These are phyloP conservation scores for Martiniozyma abietophila DNA, from an alignment of 805 yeast genomes.

Conservation along the genomic window DNA sequence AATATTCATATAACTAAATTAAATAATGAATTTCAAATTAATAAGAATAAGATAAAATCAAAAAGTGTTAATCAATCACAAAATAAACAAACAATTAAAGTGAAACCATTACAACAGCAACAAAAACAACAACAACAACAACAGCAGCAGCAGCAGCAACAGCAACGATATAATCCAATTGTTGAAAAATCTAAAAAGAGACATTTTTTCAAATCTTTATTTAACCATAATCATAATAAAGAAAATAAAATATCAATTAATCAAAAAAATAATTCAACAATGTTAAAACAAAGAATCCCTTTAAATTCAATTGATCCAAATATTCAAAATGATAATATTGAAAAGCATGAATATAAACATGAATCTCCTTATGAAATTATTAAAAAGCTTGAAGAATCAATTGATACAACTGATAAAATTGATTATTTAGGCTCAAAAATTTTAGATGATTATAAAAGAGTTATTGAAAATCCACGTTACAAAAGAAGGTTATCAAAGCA, in stretches of 20 bases:
- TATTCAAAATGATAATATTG: too few species aligned
- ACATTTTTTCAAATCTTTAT: constrained; percentile 8
- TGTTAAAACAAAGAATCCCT: too few species aligned
- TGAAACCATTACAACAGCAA: too few species aligned
- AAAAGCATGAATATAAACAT: constrained; percentile 25
- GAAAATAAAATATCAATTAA: constrained; percentile 6
- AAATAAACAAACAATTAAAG: too few species aligned
- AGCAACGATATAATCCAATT: too few species aligned
- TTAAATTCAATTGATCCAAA: constrained; percentile 12
- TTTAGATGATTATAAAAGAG: constrained; percentile 53
- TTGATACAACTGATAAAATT: constrained; percentile 27
- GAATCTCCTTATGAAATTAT: constrained; percentile 4
- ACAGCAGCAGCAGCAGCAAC: too few species aligned
- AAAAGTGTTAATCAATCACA: too few species aligned
- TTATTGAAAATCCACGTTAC: constrained; percentile 12
- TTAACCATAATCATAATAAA: constrained; percentile 3
- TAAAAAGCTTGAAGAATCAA: constrained; percentile 4
- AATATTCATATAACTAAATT: too few species aligned
- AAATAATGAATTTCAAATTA: too few species aligned
- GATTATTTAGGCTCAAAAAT: constrained; percentile 66
- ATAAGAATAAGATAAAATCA: too few species aligned
- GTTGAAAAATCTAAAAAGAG: constrained; percentile 4
- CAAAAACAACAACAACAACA: too few species aligned
- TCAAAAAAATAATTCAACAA: too few species aligned
- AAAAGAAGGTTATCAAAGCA: constrained; percentile 20